These are phyloP conservation scores for Trypanosoma mega DNA, from an alignment of 208 protist species.

Conservation along the genomic window DNA sequence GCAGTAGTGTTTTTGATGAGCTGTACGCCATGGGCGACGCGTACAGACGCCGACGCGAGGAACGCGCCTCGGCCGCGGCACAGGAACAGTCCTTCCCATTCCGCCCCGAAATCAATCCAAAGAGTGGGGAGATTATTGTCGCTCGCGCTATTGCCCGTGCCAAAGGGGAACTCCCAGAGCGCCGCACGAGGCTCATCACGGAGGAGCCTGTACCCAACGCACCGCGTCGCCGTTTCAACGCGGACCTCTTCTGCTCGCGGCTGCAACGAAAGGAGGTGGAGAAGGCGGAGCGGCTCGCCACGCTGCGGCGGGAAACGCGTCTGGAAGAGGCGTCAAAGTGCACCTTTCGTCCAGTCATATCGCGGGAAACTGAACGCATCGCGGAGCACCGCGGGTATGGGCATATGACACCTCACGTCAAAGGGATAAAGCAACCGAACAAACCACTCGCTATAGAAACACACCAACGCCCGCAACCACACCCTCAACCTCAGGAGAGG, in stretches of 20 bases:
- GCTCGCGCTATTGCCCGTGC: constrained; percentile 29
- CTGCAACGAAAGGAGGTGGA: constrained; percentile 26
- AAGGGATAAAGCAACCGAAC: too few species aligned
- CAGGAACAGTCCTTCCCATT: constrained; percentile 27
- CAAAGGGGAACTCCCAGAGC: constrained; percentile 19
- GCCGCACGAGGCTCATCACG: neutral
- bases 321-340: constrained; percentile 23
- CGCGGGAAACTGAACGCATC: constrained; percentile 17
- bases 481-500: too few species aligned
- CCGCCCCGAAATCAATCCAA: constrained; percentile 19
- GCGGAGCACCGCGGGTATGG: constrained; percentile 20
- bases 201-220: neutral
- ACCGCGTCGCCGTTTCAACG: constrained; percentile 6
- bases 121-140: constrained; percentile 28
- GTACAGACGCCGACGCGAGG: constrained; percentile 28
- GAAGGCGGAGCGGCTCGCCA: constrained; percentile 8
- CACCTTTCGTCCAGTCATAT: constrained; percentile 41
- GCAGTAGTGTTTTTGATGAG: constrained; percentile 32
- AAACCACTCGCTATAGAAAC: too few species aligned
- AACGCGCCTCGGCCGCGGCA: constrained; percentile 19
- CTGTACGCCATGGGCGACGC: constrained; percentile 32
- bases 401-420: constrained; percentile 11
- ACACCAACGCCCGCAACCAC: too few species aligned
- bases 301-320: constrained; percentile 2
- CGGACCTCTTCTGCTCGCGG: constrained; percentile 25